Evolutionary conservation across 1,284 basidiomycete species (phyloP), one percentile per base, ranked within the genome.

Genomic region (Leccinum pachyderme): DNA sequence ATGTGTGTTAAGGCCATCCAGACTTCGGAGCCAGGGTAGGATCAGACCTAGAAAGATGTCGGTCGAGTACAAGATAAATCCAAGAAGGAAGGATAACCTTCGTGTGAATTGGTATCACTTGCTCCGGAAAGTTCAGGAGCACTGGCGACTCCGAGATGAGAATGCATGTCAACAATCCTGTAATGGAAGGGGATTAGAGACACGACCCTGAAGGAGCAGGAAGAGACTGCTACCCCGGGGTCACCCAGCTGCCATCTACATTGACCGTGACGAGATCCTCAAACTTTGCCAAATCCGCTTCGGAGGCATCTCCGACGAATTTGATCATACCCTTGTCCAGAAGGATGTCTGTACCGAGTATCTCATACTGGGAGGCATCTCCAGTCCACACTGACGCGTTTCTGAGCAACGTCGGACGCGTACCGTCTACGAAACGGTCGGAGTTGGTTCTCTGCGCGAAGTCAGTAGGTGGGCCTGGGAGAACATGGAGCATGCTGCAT

Each of bases 301-400:
- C 66, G 37, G 72, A 63, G 12, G 56, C 56, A 9, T 57, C 27
- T 3, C 79, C 79, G 29, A 81, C 62, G 8, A 70, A 71, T 52
- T 73, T 76, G 48, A 81, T 73, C 29, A 81, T 68, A 12, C 79
- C 79, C 43, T 73, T 72, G 57, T 81, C 75, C 39, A 82, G 62
- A 18, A 78, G 59, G 32, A 81, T 65, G 49, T 81, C 77, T 2
- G 75, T 81, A 29, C 76, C 65, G 4, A 82, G 65, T 33, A 87
- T 72, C 65, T 87, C 80, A 15, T 75, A 73, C 11, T 77, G 79
- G 28, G 76, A 71, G 43, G 81, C 58, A 47, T 77, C 75, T 12
- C 87, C 87, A 0, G 86, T 89, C 87, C 89, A 90, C 11, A 91
- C 71, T 0, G 82, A 85, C 8, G 79, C 89, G 62, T 91, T 89